These are phyloP conservation scores for Penicillium longicatenatum DNA, from an alignment of 495 filamentous ascomycete species.

Conservation along the genomic window DNA sequence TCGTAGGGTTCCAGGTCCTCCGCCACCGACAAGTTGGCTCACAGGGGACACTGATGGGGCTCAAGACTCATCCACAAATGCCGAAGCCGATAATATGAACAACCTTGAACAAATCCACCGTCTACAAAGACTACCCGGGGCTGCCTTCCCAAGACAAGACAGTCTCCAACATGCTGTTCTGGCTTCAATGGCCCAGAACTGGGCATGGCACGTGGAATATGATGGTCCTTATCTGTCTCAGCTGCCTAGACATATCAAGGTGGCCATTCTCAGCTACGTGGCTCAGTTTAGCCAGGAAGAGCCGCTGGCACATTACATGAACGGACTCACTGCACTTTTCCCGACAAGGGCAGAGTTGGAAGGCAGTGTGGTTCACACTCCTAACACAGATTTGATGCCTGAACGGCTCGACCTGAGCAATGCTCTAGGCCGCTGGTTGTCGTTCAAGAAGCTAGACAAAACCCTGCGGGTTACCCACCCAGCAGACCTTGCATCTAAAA, in stretches of 20 bases:
- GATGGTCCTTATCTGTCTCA: conserved; percentile 66
- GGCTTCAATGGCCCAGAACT: conserved; percentile 64
- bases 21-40: conserved; percentile 75
- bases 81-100: neutral
- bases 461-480: conserved; percentile 13
- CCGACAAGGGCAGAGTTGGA: conserved; percentile 16
- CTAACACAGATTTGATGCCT: conserved; percentile 3
- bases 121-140: conserved; percentile 47
- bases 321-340: conserved; percentile 36
- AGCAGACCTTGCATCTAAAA: neutral
- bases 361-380: neutral
- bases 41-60: conserved; percentile 22
- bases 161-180: conserved; percentile 62
- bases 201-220: conserved; percentile 67
- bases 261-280: conserved; percentile 64
- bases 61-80: conserved; percentile 2
- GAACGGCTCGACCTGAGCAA: neutral
- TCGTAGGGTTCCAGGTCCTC: conserved; percentile 64
- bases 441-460: conserved; percentile 56
- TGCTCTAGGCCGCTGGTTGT: conserved; percentile 1
- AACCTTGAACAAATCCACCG: conserved; percentile 29
- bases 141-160: conserved; percentile 40
- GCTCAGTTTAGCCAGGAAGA: conserved; percentile 50
- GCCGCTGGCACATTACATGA: conserved; percentile 22
- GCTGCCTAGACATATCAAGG: conserved; percentile 62